phyloP scores from a whole-genome alignment of 2,329 filamentous ascomycete species.

The Exophiala lecanii-corni region DNA sequence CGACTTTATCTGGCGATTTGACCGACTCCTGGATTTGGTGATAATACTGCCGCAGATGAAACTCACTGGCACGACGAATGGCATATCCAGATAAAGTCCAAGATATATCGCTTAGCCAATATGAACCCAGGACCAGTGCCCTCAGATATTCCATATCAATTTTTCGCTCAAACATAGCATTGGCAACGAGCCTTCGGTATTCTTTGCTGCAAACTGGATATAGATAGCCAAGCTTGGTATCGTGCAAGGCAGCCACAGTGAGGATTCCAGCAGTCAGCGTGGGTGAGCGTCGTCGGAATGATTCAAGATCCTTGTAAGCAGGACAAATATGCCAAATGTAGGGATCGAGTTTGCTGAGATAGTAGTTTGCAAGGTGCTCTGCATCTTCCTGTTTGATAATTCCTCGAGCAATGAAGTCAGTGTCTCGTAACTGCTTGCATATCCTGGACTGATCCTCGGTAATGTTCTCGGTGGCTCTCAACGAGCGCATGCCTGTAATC shows the following conservation, averaged over 20 bases:
- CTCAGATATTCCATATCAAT: constrained; percentile 49
- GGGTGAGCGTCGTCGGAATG: constrained; percentile 45
- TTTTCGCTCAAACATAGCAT: constrained; percentile 49
- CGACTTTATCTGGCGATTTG: constrained; percentile 23
- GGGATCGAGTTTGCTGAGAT: constrained; percentile 42
- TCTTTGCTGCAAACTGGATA: constrained; percentile 45
- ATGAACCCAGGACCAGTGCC: constrained; percentile 51
- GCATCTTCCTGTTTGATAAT: constrained; percentile 42
- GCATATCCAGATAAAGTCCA: constrained; percentile 43
- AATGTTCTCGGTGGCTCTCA: constrained; percentile 31
- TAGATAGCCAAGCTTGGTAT: constrained; percentile 29
- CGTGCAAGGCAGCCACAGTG: constrained; percentile 47
- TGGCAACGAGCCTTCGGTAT: constrained; percentile 49
- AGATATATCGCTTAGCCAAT: constrained; percentile 52
- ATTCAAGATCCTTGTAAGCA: constrained; percentile 43
- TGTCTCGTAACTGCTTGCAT: constrained; percentile 36
- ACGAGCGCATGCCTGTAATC: constrained; percentile 31
- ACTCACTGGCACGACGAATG: constrained; percentile 41
- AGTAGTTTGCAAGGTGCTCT: constrained; percentile 38
- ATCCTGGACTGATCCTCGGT: constrained; percentile 28
- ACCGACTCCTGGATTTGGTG: constrained; percentile 31
- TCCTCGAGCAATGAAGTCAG: constrained; percentile 49
- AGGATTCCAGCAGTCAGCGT: constrained; percentile 48
- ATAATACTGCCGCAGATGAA: constrained; percentile 40
- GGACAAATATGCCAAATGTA: constrained; percentile 46